These are phyloP conservation scores for Microsporum ferrugineum DNA, from an alignment of 2,329 filamentous ascomycete genomes.

Conservation along the genomic window DNA sequence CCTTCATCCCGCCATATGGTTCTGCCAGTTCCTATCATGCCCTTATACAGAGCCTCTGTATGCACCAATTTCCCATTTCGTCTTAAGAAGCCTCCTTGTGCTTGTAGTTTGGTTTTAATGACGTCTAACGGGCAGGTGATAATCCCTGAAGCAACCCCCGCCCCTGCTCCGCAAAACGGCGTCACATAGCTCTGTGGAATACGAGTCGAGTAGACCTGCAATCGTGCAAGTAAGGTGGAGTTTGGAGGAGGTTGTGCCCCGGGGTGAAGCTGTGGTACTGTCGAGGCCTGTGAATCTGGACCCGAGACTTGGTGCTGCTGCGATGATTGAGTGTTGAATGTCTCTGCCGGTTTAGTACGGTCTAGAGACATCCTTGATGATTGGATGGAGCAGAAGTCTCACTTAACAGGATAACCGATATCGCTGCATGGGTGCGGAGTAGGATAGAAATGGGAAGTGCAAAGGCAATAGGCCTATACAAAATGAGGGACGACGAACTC, in stretches of 20 bases:
- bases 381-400: constrained; percentile 26
- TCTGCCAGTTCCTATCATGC: constrained; percentile 72
- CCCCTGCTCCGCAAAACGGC: constrained; percentile 73
- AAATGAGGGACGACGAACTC: background rate
- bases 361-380: constrained; percentile 37
- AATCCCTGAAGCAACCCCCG: constrained; percentile 84
- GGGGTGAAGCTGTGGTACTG: constrained; percentile 18
- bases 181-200: constrained; percentile 55
- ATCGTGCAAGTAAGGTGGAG: constrained; percentile 23
- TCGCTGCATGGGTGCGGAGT: constrained; percentile 31
- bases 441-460: background rate
- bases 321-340: constrained; percentile 21
- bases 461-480: background rate
- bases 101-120: constrained; percentile 96
- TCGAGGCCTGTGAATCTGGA: constrained; percentile 14
- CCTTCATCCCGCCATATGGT: constrained; percentile 85
- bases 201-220: constrained; percentile 34
- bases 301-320: constrained; percentile 16
- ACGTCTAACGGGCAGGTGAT: constrained; percentile 96
- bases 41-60: constrained; percentile 59
- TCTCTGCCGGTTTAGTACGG: constrained; percentile 28
- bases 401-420: constrained; percentile 25
- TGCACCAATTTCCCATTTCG: constrained; percentile 30
- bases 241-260: constrained; percentile 21
- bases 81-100: constrained; percentile 68